Percentiles rank a stretch among this genome's conserved stretches.
Evolutionary conservation across 225 moss, liverwort and hornwort species (phyloP).

Genomic region (Pseudisothecium myosuroides): DNA sequence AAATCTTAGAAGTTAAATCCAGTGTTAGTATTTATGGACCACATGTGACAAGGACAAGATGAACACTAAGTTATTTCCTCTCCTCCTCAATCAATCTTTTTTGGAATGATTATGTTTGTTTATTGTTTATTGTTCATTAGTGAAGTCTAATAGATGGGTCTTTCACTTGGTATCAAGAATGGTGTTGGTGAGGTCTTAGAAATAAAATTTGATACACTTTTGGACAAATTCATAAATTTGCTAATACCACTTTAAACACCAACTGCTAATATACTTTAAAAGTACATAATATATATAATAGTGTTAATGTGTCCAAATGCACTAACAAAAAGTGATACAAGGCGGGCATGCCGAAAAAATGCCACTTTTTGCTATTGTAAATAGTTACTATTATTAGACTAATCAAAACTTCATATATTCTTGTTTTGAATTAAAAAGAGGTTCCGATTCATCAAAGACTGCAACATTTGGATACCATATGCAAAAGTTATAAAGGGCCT

Average conservation of each 20-base stretch:
- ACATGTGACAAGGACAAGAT: neutral
- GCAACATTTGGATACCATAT: neutral
- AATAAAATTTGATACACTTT: neutral
- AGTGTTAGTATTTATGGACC: neutral
- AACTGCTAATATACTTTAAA: too few species aligned
- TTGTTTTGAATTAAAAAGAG: neutral
- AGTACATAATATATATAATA: neutral
- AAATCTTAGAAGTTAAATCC: neutral
- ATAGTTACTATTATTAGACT: neutral
- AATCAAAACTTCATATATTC: neutral
- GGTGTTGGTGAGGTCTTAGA: neutral
- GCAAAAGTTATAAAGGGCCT: neutral
- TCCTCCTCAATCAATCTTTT: rapidly evolving
- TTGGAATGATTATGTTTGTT: neutral
- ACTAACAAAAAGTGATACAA: neutral
- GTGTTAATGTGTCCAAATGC: rapidly evolving
- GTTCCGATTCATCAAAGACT: rapidly evolving
- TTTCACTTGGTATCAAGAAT: neutral
- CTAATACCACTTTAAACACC: neutral
- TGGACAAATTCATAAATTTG: neutral
- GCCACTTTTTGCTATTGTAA: neutral
- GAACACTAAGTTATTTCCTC: neutral
- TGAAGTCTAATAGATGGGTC: neutral
- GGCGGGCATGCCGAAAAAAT: rapidly evolving
- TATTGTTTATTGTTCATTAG: neutral